Base-by-base conservation (phyloP, 305 asterid species). In the Fraxinus albicans region DNA sequence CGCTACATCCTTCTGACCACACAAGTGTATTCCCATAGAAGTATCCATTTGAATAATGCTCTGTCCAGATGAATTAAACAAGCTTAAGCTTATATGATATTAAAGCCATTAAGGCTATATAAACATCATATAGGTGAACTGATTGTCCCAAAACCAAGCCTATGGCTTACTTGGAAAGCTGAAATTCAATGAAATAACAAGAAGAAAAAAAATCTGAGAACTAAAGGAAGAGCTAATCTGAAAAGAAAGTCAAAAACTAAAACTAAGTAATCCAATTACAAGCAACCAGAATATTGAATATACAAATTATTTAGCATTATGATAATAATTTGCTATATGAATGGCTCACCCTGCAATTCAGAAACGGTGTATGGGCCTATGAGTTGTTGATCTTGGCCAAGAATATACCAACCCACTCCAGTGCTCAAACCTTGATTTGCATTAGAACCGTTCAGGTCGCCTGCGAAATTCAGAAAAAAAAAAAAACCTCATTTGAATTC, bases 381-480 rank as follows among this genome's bases (percentile, higher is more conserved):
- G 3, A 80, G 89, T 81, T 92, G 93, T 81, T 93, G 95, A 77
- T 93, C 94, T 79, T 74, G 91, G 13, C 95, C 99, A 76, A 94
- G 96, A 74, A 96, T 87, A 86, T 89, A 94, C 98, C 99, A 96
- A 29, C 97, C 99, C 73, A 87, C 93, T 81, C 86, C 94, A 86
- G 84, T 76, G 77, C 81, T 86, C 87, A 78, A 82, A 74, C 83
- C 90, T 81, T 89, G 81, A 85, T 83, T 87, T 50, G 84, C 83
- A 29, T 27, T 33, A 47, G 58, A 81, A 40, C 78, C 69, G 77
- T 86, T 81, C 80, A 27, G 83, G 73, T 76, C 89, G 36, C 86
- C 93, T 89, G 74, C 70, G 81, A 53, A 67, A 81, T 63, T 67
- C n/a, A 58, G 36, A 38, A 29, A 38, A 55, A 53, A 8, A 50